Conservation (phyloP, 2,329 filamentous ascomycete species). For the Cryoendolithus antarcticus region DNA sequence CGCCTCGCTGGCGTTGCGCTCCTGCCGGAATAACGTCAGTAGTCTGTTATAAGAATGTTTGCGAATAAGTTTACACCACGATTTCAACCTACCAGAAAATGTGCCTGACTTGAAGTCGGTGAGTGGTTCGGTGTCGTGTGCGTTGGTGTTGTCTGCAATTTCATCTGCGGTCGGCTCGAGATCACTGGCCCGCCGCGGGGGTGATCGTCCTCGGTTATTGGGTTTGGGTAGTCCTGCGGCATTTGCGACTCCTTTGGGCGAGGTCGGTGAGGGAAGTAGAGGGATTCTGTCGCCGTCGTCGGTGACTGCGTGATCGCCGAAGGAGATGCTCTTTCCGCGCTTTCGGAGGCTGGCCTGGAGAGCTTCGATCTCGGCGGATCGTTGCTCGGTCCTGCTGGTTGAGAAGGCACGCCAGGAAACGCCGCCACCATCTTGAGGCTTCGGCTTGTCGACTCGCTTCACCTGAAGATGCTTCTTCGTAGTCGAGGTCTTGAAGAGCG, state of each 20-base stretch:
- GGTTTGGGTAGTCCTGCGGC: conserved; percentile 6
- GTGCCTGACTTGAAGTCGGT: conserved; percentile 18
- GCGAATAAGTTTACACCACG: too few relatives aligned
- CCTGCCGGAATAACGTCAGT: conserved; percentile 12
- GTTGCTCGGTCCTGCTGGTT: conserved; percentile 19
- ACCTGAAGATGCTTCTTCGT: conserved; percentile 11
- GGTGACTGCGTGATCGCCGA: conserved; percentile 20
- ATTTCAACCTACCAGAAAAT: conserved; percentile 18
- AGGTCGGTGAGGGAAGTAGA: conserved; percentile 9
- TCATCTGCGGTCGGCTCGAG: conserved; percentile 17
- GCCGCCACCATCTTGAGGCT: conserved; percentile 18
- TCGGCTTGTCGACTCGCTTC: conserved; percentile 21
- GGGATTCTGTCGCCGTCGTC: conserved; percentile 22
- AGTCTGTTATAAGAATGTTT: neutral
- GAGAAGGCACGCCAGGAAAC: conserved; percentile 25
- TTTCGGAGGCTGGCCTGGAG: conserved; percentile 19
- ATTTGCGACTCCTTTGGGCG: conserved; percentile 10
- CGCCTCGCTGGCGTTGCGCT: conserved; percentile 12
- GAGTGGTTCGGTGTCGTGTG: conserved; percentile 13
- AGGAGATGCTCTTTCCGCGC: conserved; percentile 22
- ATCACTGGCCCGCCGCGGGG: conserved; percentile 18
- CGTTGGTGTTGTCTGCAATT: conserved; percentile 13
- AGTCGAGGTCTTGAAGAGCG: conserved; percentile 2
- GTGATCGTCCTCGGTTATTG: conserved; percentile 13
- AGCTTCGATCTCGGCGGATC: conserved; percentile 21